phyloP scores from a whole-genome alignment of 805 yeast species.

The Kodamaea leandrae region DNA sequence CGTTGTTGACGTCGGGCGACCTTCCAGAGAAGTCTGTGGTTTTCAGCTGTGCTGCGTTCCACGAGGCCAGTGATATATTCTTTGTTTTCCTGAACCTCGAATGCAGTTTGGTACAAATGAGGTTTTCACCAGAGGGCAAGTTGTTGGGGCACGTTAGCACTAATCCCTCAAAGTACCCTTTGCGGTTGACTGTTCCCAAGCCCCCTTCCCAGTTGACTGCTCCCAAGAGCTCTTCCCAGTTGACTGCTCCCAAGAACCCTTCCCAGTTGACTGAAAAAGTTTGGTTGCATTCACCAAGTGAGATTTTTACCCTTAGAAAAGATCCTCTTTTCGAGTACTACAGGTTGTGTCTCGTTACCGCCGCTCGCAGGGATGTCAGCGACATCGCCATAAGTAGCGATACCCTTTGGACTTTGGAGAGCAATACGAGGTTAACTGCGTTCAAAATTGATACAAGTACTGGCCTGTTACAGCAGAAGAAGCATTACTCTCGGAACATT shows the following conservation, averaged over 20 bases:
- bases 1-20: not conserved
- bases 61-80: not conserved
- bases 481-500: conserved; percentile 3
- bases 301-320: conserved; percentile 1
- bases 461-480: not conserved
- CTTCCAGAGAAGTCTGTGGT: conserved; percentile 2
- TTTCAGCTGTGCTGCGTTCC: conserved; percentile 1
- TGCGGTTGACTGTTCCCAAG: not conserved
- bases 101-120: conserved; percentile 6
- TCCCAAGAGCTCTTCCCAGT: not conserved
- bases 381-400: not conserved
- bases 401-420: not conserved
- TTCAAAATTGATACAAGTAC: not conserved
- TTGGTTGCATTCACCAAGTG: conserved; percentile 1
- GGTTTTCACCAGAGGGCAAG: not conserved
- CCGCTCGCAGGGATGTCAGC: not conserved
- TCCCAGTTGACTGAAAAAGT: not conserved
- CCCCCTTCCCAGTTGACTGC: not conserved
- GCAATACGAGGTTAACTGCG: not conserved
- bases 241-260: not conserved
- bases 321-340: conserved; percentile 5
- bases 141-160: not conserved
- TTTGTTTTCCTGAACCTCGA: conserved; percentile 10
- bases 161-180: not conserved
- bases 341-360: not conserved